Conservation (phyloP, 768 basidiomycete species). For the Mycena epipterygia region DNA sequence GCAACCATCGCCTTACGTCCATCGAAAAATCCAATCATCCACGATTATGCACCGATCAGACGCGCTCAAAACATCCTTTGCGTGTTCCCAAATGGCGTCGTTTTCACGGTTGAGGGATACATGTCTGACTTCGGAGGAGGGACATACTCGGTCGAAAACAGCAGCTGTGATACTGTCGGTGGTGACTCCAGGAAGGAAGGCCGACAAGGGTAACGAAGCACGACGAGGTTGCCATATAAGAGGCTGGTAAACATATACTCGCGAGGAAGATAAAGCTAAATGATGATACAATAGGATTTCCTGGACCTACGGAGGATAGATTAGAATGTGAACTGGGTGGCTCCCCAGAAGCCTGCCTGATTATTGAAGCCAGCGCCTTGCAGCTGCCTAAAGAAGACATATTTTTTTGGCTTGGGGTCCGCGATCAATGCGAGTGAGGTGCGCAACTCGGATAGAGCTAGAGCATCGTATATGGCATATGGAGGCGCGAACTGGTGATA, state of each 20-base stretch:
- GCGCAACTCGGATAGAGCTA: slow-evolving; percentile 47
- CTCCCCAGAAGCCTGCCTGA: slow-evolving; percentile 42
- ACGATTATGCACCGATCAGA: slow-evolving; percentile 58
- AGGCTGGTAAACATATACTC: slow-evolving; percentile 61
- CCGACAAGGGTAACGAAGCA: slow-evolving; percentile 56
- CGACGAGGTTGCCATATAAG: slow-evolving; percentile 60
- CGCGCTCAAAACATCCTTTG: slow-evolving; percentile 46
- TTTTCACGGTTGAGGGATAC: slow-evolving; percentile 46
- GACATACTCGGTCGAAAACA: slow-evolving; percentile 56
- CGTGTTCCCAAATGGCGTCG: slow-evolving; percentile 53
- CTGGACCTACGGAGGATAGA: slow-evolving; percentile 50
- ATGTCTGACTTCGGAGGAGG: slow-evolving; percentile 52
- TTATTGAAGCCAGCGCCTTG: slow-evolving; percentile 66
- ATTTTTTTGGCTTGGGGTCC: slow-evolving; percentile 47
- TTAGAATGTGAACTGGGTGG: slow-evolving; percentile 27
- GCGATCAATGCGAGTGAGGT: slow-evolving; percentile 46
- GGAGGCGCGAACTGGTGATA: slow-evolving; percentile 52
- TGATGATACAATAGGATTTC: slow-evolving; percentile 63
- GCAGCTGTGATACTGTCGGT: slow-evolving; percentile 51
- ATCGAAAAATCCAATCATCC: slow-evolving; percentile 59
- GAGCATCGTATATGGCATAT: slow-evolving; percentile 51
- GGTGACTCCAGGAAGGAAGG: slow-evolving; percentile 57
- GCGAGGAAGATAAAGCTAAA: slow-evolving; percentile 53
- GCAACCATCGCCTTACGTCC: slow-evolving; percentile 48
- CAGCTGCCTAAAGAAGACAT: slow-evolving; percentile 60